These are phyloP conservation scores for Lablab purpureus DNA, from an alignment of 306 rosid species.

Conservation along the genomic window DNA sequence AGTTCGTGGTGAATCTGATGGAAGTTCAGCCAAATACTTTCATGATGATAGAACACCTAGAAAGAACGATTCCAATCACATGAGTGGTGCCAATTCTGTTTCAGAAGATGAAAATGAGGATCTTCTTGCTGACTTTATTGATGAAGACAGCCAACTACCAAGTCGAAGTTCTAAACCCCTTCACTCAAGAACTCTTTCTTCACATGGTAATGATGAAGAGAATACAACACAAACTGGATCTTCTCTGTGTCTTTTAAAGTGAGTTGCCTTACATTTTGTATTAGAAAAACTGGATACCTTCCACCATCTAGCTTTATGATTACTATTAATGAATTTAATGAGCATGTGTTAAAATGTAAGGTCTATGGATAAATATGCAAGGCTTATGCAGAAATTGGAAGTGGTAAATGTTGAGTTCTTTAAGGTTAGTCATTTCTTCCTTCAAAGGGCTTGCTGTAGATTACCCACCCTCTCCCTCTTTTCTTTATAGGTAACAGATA, in stretches of 20 bases:
- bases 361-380: constrained; percentile 97
- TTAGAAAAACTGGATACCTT: constrained; percentile 11
- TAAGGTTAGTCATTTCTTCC: constrained; percentile 64
- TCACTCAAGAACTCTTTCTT: constrained; percentile 56
- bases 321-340: constrained; percentile 44
- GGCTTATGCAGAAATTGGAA: constrained; percentile 96
- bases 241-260: constrained; percentile 90
- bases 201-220: constrained; percentile 68
- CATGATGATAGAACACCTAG: constrained; percentile 66
- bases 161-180: constrained; percentile 78
- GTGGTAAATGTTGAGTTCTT: constrained; percentile 86
- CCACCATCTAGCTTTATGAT: constrained; percentile 19
- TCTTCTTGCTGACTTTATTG: constrained; percentile 99
- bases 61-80: constrained; percentile 56
- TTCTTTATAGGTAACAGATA: constrained; percentile 36
- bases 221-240: constrained; percentile 87
- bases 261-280: constrained; percentile 46
- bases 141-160: constrained; percentile 99
- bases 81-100: constrained; percentile 69
- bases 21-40: constrained; percentile 53
- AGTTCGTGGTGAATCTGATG: constrained; percentile 64
- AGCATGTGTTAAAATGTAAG: constrained; percentile 61
- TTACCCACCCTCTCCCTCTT: constrained; percentile 1
- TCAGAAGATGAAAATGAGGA: constrained; percentile 94
- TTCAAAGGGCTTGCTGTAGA: constrained; percentile 30